Evolutionary conservation across 257 asterid genomes (phyloP).

Genomic region (Misopates orontium): DNA sequence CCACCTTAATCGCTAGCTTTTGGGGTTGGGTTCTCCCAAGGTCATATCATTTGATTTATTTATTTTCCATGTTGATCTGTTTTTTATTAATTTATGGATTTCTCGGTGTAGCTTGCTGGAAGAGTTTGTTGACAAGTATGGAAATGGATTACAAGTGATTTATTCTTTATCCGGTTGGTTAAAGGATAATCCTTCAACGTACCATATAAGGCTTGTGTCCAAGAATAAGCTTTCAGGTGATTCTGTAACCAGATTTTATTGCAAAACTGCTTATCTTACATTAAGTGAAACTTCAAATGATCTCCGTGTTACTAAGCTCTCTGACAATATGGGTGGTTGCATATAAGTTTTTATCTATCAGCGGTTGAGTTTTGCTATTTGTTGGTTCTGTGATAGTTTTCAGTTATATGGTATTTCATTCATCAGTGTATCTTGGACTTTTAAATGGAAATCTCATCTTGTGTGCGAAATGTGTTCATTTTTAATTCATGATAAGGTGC

Average conservation of each 20-base stretch:
- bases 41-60: too few species aligned
- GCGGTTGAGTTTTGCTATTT: neutral
- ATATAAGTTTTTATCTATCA: neutral
- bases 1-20: too few species aligned
- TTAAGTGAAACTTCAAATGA: neutral
- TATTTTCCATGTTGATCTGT: conserved; percentile 2
- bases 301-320: neutral
- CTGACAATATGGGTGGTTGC: conserved; percentile 4
- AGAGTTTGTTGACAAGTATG: conserved; percentile 73
- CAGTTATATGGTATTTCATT: conserved; percentile 1
- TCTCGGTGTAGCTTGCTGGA: conserved; percentile 62
- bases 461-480: neutral
- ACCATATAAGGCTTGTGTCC: conserved; percentile 74
- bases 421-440: neutral
- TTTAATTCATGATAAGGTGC: neutral
- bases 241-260: conserved; percentile 10
- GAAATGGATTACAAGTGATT: conserved; percentile 62
- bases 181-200: conserved; percentile 63
- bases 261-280: neutral
- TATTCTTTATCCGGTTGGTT: conserved; percentile 84
- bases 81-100: conserved; percentile 10
- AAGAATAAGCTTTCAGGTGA: conserved; percentile 76
- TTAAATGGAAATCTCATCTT: conserved; percentile 3
- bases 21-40: too few species aligned
- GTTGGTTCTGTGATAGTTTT: neutral